A percentile compares a stretch with the other conserved stretches of the same genome.
These are phyloP conservation scores for Batkoa obscura DNA, from an alignment of 371 early-diverging fungal genomes.

Conservation along the genomic window DNA sequence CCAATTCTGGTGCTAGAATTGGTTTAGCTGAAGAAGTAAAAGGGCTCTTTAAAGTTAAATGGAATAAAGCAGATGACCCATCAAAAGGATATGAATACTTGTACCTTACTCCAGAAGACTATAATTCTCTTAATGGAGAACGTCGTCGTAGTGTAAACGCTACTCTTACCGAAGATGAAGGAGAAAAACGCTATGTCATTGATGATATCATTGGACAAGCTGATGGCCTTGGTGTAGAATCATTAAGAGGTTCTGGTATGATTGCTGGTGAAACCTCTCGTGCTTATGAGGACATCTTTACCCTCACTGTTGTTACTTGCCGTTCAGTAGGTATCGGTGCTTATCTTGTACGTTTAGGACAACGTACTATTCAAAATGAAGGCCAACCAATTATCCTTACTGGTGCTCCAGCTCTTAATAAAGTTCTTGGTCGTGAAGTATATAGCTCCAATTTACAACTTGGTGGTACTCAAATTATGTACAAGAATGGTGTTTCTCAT, in stretches of 20 bases:
- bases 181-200: conserved; percentile 64
- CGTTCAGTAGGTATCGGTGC: conserved; percentile 98
- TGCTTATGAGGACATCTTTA: conserved; percentile 95
- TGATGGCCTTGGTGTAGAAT: conserved; percentile 97
- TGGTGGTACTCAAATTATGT: conserved; percentile 98
- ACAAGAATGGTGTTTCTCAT: conserved; percentile 95
- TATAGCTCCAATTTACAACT: conserved; percentile 96
- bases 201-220: conserved; percentile 74
- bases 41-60: conserved; percentile 63
- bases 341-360: conserved; percentile 95
- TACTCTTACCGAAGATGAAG: conserved; percentile 41
- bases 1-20: conserved; percentile 99
- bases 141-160: conserved; percentile 41
- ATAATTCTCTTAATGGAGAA: conserved; percentile 32
- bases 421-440: conserved; percentile 93
- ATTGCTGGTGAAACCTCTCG: conserved; percentile 96
- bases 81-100: conserved; percentile 78
- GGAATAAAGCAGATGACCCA: conserved; percentile 66
- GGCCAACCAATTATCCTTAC: conserved; percentile 96
- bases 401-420: conserved; percentile 95
- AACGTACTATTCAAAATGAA: conserved; percentile 92
- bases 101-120: conserved; percentile 64
- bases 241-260: conserved; percentile 90
- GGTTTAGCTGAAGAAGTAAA: conserved; percentile 89
- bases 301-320: conserved; percentile 91